Percentiles rank a stretch among this genome's conserved stretches.
phyloP scores from a whole-genome alignment of 305 asterid genomes.

The Fraxinus greggii region DNA sequence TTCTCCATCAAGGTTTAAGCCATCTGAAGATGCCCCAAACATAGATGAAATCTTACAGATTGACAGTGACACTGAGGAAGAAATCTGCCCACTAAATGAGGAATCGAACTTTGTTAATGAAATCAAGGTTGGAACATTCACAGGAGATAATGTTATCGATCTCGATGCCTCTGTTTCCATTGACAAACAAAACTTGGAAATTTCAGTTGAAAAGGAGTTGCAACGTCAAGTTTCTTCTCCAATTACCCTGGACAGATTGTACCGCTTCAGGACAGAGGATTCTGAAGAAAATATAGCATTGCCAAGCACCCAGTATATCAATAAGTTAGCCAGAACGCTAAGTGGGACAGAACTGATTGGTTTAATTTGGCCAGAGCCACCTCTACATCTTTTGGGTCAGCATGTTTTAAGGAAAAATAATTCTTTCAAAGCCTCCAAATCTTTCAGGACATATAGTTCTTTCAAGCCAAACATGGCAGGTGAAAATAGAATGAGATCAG shows the following conservation, averaged over 20 bases:
- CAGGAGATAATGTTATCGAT: slow-evolving; percentile 23
- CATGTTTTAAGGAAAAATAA: slow-evolving; percentile 50
- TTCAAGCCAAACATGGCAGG: slow-evolving; percentile 39
- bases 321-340: slow-evolving; percentile 45
- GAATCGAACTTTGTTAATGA: slow-evolving; percentile 39
- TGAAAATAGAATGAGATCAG: slow-evolving; percentile 38
- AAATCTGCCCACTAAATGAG: slow-evolving; percentile 61
- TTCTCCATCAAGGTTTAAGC: slow-evolving; percentile 86
- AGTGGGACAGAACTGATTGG: slow-evolving; percentile 80
- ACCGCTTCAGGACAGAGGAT: slow-evolving; percentile 52
- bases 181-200: slow-evolving; percentile 19
- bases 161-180: slow-evolving; percentile 30
- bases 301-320: slow-evolving; percentile 32
- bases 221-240: slow-evolving; percentile 48
- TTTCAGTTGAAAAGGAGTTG: slow-evolving; percentile 32
- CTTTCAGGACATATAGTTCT: slow-evolving; percentile 53
- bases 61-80: slow-evolving; percentile 83
- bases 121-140: slow-evolving; percentile 22
- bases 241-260: slow-evolving; percentile 49
- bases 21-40: slow-evolving; percentile 57
- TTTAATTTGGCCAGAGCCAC: slow-evolving; percentile 94
- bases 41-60: slow-evolving; percentile 64
- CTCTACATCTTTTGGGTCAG: slow-evolving; percentile 65
- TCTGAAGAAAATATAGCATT: slow-evolving; percentile 40
- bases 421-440: slow-evolving; percentile 55